Conservation (phyloP, 148 eudicot genomes). For the Heliosperma pusillum region DNA sequence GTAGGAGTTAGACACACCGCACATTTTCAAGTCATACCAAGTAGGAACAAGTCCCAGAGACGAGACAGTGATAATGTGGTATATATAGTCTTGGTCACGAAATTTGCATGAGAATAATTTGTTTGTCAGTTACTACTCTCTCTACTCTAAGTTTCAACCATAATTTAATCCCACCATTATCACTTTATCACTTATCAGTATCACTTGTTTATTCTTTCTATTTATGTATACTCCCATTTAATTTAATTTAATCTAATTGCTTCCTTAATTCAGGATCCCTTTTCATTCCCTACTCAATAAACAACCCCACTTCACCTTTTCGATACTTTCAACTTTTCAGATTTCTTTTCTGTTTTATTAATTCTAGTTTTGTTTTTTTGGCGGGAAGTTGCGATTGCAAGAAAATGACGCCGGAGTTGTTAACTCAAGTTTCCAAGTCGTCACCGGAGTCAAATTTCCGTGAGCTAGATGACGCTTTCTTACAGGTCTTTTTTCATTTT, state of each 20-base stretch:
- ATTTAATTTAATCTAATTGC: too few species aligned
- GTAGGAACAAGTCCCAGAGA: too few species aligned
- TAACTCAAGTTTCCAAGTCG: neutral
- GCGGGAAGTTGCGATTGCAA: neutral
- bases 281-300: neutral
- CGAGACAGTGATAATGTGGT: too few species aligned
- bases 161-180: neutral
- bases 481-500: conserved; percentile 41
- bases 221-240: neutral
- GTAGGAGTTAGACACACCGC: neutral
- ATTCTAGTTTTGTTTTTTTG: neutral
- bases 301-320: neutral
- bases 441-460: conserved; percentile 60
- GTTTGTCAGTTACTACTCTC: conserved; percentile 12
- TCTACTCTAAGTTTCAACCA: neutral
- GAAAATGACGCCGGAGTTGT: conserved; percentile 3
- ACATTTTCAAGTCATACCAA: neutral
- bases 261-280: neutral
- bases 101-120: neutral
- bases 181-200: too few species aligned
- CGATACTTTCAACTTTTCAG: neutral
- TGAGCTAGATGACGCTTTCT: conserved; percentile 65
- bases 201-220: neutral
- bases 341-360: neutral
- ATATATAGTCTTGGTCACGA: too few species aligned